Evolutionary conservation across 83 land plant species (phyloP), one percentile per base, ranked within the genome.

Genomic region (Diphasiastrum complanatum): DNA sequence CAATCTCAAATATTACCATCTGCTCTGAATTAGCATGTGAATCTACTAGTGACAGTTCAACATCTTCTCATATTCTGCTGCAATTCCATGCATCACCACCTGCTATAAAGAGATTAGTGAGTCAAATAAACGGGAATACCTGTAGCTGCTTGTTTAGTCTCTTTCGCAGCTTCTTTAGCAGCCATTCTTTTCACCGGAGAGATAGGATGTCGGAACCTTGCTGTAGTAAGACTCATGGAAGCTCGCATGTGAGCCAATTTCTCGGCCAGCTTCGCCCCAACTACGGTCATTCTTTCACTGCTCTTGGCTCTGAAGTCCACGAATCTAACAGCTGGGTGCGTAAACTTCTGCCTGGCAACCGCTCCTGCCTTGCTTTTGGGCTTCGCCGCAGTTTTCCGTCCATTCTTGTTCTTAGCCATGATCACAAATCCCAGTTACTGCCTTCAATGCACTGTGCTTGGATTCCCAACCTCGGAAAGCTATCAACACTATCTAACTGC

Each of bases 331-430:
- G 43, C 55, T 1, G 66, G 66, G 61, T 54, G 47, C 0, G 58
- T 54, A 27, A 50, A 52, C 66, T 64, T 64, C 37, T 31, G 20
- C 66, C 49, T 49, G 26, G 35, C 66, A 34, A 64, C 63, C 26
- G n/a, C n/a, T n/a, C n/a, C n/a, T n/a, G n/a, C n/a, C n/a, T n/a
- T n/a, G n/a, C n/a, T n/a, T n/a, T n/a, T n/a, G n/a, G n/a, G n/a
- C n/a, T n/a, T n/a, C n/a, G n/a, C n/a, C n/a, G n/a, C n/a, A n/a
- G n/a, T n/a, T n/a, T n/a, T n/a, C n/a, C n/a, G n/a, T n/a, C n/a
- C n/a, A n/a, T n/a, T n/a, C n/a, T n/a, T n/a, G n/a, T n/a, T n/a
- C n/a, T n/a, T n/a, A n/a, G n/a, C n/a, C n/a, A n/a, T n/a, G n/a
- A n/a, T n/a, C n/a, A n/a, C n/a, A n/a, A n/a, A n/a, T n/a, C n/a